A percentile compares a stretch with the other conserved stretches of the same genome.
Evolutionary conservation across 768 basidiomycete species (phyloP).

Genomic region (Dacryopinax primogenitus): DNA sequence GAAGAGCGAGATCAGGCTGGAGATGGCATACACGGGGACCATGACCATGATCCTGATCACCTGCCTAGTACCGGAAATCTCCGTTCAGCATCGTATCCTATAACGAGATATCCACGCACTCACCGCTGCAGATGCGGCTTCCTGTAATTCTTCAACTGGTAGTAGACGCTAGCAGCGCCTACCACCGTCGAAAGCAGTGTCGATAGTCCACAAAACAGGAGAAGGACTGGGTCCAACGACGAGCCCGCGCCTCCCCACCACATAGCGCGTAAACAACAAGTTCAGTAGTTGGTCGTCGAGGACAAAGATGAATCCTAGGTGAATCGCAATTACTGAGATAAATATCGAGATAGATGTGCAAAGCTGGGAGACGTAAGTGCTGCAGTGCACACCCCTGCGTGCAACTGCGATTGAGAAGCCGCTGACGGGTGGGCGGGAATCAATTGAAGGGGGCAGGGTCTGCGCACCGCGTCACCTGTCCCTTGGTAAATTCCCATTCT

Average conservation of each 20-base stretch:
- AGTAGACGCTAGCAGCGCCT: conserved; percentile 58
- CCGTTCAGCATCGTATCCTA: conserved; percentile 9
- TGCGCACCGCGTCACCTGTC: no score
- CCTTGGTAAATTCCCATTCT: no score
- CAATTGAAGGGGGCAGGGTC: no score
- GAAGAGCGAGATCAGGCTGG: conserved; percentile 85
- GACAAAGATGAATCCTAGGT: neutral
- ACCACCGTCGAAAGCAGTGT: conserved; percentile 60
- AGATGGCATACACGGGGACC: conserved; percentile 85
- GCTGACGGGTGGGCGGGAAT: no score
- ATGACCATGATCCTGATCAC: conserved; percentile 94
- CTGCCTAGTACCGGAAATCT: conserved; percentile 45
- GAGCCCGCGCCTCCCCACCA: conserved; percentile 38
- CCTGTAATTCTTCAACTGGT: conserved; percentile 77
- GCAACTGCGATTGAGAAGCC: neutral
- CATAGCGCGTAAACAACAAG: neutral
- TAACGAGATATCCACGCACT: neutral
- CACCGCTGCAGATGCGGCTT: conserved; percentile 71
- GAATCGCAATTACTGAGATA: neutral
- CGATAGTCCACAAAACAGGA: conserved; percentile 48
- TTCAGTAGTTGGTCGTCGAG: neutral
- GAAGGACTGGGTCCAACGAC: conserved; percentile 39
- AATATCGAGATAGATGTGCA: neutral
- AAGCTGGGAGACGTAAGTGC: neutral
- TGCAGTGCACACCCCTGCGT: neutral